Evolutionary conservation across 2,329 filamentous ascomycete species (phyloP), one percentile per base, ranked within the genome.

Genomic region (Blastomyces gilchristii): DNA sequence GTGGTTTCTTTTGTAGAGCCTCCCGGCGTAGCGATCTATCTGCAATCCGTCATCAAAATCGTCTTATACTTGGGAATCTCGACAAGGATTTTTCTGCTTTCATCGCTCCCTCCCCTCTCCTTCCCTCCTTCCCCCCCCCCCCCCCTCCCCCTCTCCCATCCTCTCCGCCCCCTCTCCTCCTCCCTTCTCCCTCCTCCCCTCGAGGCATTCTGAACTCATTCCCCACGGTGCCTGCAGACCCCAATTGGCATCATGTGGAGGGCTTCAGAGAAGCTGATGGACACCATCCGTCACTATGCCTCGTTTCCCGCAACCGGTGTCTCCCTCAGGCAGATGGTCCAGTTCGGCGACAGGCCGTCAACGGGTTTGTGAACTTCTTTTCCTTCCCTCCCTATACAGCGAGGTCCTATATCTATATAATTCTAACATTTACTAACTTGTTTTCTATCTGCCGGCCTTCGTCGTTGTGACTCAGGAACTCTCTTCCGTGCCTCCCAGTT

Each of bases 401-500:
- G 7, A 34, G 7, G 31, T 34, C 31, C 31, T 34, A 28, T 34
- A 28, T 37, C 16, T 34, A 16, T 16, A 45, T 41, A 25, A 43
- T 47, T 18, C 16, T 11, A 25, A 3, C 34, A 57, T 31, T 57
- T 28, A 16, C 54, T 58, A 43, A 58, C 54, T 25, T 28, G 22
- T 43, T 25, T 18, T 16, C 56, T 22, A 22, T 22, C 12, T 58
- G 34, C 56, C 43, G 56, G 43, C 34, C 22, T 16, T 45, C 37
- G 37, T 43, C 31, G 34, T 25, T 60, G 22, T 50, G 14, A 34
- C n/a, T 41, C 64, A 94, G 93, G 93, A 69, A 99, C 94, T 61
- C 83, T 99, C 63, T 99, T 97, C 80, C 90, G 93, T 74, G 94
- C 94, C 61, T 97, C 94, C 34, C 94, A 97, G 80, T 99, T 99